These are phyloP conservation scores for Euphorbia tirucalli DNA, from an alignment of 345 rosid genomes.

Conservation along the genomic window DNA sequence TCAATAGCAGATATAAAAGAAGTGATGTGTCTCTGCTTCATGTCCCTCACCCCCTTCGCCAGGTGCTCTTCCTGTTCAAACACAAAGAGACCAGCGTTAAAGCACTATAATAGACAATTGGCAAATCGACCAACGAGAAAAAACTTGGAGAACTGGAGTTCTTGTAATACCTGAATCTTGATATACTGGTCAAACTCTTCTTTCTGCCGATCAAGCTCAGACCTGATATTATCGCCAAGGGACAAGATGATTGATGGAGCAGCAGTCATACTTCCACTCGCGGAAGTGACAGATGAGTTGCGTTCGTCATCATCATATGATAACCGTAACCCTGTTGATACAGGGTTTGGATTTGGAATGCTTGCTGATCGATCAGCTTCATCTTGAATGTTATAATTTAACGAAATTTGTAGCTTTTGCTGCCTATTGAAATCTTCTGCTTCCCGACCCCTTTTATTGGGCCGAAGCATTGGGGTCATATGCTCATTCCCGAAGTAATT, in stretches of 20 bases:
- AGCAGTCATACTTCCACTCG: conserved; percentile 62
- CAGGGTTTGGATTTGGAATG: conserved; percentile 53
- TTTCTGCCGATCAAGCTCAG: conserved; percentile 60
- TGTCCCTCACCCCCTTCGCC: conserved; percentile 59
- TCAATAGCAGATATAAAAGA: conserved; percentile 64
- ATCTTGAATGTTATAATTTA: conserved; percentile 51
- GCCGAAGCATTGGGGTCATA: conserved; percentile 44
- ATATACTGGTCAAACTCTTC: conserved; percentile 68
- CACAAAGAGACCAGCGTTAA: background rate
- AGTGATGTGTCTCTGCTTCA: conserved; percentile 63
- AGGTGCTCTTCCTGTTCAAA: conserved; percentile 58
- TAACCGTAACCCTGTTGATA: conserved; percentile 81
- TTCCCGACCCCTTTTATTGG: conserved; percentile 53
- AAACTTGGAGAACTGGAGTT: background rate
- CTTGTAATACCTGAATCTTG: conserved; percentile 54
- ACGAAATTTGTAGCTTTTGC: conserved; percentile 69
- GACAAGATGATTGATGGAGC: conserved; percentile 54
- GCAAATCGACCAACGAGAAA: background rate
- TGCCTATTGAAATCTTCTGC: conserved; percentile 53
- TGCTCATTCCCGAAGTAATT: conserved; percentile 65
- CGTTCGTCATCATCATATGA: conserved; percentile 79
- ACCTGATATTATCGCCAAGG: conserved; percentile 52
- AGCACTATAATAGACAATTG: background rate
- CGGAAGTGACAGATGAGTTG: conserved; percentile 72
- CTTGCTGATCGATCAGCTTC: conserved; percentile 50